Evolutionary conservation across 768 basidiomycete genomes (phyloP), one percentile per base, ranked within the genome.

Genomic region (Mycena vitilis): DNA sequence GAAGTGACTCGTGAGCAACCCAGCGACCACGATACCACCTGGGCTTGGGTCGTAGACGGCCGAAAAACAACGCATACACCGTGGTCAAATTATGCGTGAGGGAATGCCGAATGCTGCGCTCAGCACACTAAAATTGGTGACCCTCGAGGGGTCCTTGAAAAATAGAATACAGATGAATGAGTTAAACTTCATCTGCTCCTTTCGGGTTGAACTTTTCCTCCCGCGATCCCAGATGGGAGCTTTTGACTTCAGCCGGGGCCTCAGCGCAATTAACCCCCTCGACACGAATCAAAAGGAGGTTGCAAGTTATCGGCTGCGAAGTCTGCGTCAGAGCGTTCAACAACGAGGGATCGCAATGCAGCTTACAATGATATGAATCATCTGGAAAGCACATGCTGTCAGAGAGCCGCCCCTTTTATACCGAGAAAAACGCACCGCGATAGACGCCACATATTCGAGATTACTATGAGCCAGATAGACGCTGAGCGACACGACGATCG

Each of bases 231-330:
- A 20, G 6, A 18, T 23, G 15, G 4, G 36, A 3, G 15, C 18
- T 18, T 38, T 23, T 22, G 18, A 16, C 4, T 45, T 18, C 44
- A 45, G 7, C 10, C 10, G 40, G 38, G 0, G 40, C 15, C 36
- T 62, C 40, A 15, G 1, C 40, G 6, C 53, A 47, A 23, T 58
- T 47, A n/a, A 63, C 51, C 0, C 55, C 42, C 23, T 36, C 66
- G 0, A 63, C 66, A 0, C 66, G 45, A 11, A 68, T 63, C 2
- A 68, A 37, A 11, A 68, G 25, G 9, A 68, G 66, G 56, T 68
- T 68, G 61, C 66, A 68, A 5, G 60, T 63, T 25, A 68, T 63
- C 16, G 66, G 66, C 66, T 68, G 36, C 37, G 22, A n/a, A 36
- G 30, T 54, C 16, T 9, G 36, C 20, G 36, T 54, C 36, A 54